Evolutionary conservation across 768 basidiomycete species (phyloP), one percentile per base, ranked within the genome.

Genomic region (Pisolithus sp.): DNA sequence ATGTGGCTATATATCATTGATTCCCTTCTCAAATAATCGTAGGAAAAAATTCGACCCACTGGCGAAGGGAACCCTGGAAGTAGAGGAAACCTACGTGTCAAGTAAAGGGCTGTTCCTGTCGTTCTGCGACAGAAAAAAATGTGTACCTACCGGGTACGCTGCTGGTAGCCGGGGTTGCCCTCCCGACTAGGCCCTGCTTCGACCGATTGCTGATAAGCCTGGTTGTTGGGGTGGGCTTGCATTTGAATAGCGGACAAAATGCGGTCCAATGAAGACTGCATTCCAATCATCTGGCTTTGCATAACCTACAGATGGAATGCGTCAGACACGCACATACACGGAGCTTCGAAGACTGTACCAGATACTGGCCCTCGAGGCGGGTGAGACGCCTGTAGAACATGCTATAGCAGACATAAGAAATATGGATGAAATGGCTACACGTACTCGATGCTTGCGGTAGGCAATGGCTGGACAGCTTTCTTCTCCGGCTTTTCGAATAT

Each of bases 231-330:
- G 48, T 71, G 74, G 40, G 58, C 59, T 57, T 71, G 74, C 40
- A 48, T 62, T 59, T 80, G 86, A 52, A 92, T 74, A 2, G 80
- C 83, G 42, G 77, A 72, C 50, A 93, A 71, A 63, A 93, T 93
- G 48, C 90, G 80, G 69, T 93, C 90, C 56, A 93, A 68, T 23
- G 89, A 86, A 5, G 89, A 86, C 69, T 93, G 91, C 85, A 93
- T 89, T 60, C 90, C 90, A 59, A 93, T 92, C 87, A 93, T 91
- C 66, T 92, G 90, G 70, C 88, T 89, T 67, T 93, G 89, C 81
- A 93, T 88, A 58, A 90, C 85, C 89, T 89, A 55, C 39, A 36
- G 54, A 52, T 21, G 18, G 17, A 34, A 26, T 28, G 41, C 39
- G 47, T 40, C 42, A 55, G 49, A 43, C 31, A 41, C 13, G 37